Conservation (phyloP, 2,329 filamentous ascomycete species). For the Talaromyces albobiverticillius region DNA sequence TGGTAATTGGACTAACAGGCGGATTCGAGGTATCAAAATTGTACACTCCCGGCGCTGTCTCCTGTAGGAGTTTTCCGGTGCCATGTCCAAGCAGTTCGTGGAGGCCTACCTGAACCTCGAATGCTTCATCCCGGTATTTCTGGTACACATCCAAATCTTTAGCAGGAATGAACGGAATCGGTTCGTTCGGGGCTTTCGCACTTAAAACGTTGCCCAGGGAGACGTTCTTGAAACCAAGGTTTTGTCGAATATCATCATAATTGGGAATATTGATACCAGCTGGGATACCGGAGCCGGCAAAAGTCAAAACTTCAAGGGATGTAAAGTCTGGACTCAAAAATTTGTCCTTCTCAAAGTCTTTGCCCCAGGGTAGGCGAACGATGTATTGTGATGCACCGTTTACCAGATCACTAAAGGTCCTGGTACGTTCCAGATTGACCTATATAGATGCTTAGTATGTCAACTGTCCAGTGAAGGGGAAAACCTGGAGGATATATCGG, state of each 20-base stretch:
- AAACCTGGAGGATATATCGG: neutral
- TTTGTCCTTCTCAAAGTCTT: slow-evolving; percentile 92
- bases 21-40: slow-evolving; percentile 86
- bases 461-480: neutral
- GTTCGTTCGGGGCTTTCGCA: slow-evolving; percentile 88
- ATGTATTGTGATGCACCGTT: slow-evolving; percentile 78
- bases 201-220: slow-evolving; percentile 89
- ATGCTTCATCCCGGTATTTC: slow-evolving; percentile 79
- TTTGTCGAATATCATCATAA: slow-evolving; percentile 59
- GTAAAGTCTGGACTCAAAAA: slow-evolving; percentile 96
- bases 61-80: slow-evolving; percentile 89
- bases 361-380: slow-evolving; percentile 81
- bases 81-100: slow-evolving; percentile 89
- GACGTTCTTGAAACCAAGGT: slow-evolving; percentile 66
- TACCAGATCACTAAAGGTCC: slow-evolving; percentile 82
- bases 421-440: slow-evolving; percentile 85
- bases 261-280: slow-evolving; percentile 60
- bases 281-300: slow-evolving; percentile 63
- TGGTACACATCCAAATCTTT: slow-evolving; percentile 75
- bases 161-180: slow-evolving; percentile 82
- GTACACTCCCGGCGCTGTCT: slow-evolving; percentile 74
- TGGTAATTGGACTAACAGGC: slow-evolving; percentile 74
- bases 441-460: slow-evolving; percentile 36
- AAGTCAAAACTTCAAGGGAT: slow-evolving; percentile 84
- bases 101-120: slow-evolving; percentile 93